phyloP scores from a whole-genome alignment of 2,329 filamentous ascomycete genomes.

The Septoria petroselini region DNA sequence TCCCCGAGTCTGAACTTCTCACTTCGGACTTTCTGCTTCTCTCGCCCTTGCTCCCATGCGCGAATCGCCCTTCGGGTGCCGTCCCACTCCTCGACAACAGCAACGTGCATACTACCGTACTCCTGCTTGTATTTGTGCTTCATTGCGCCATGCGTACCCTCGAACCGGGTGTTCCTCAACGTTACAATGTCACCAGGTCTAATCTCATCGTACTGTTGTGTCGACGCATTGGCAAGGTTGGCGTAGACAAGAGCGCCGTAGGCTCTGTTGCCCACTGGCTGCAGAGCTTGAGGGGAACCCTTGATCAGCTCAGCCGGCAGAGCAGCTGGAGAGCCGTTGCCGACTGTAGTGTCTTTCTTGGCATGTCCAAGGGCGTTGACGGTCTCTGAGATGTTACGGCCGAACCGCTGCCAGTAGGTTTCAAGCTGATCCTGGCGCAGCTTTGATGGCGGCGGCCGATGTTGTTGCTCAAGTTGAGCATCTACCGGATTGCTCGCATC shows the following conservation, averaged over 20 bases:
- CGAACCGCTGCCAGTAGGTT: conserved; percentile 75
- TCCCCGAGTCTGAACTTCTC: conserved; percentile 95
- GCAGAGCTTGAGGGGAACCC: conserved; percentile 65
- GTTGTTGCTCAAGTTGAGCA: conserved; percentile 75
- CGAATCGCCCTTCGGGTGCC: conserved; percentile 97
- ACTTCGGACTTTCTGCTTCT: conserved; percentile 80
- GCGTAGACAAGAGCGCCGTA: conserved; percentile 92
- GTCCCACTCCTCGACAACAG: conserved; percentile 92
- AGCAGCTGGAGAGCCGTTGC: conserved; percentile 75
- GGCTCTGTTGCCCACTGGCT: conserved; percentile 79
- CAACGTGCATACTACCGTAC: conserved; percentile 73
- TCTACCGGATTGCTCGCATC: conserved; percentile 71
- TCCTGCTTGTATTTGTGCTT: conserved; percentile 89
- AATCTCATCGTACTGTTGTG: conserved; percentile 88
- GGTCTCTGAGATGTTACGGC: conserved; percentile 70
- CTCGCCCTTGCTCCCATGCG: conserved; percentile 90
- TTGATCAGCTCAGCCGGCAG: conserved; percentile 74
- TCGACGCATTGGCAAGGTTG: conserved; percentile 91
- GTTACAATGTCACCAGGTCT: conserved; percentile 88
- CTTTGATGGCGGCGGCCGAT: conserved; percentile 75
- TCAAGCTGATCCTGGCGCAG: conserved; percentile 93
- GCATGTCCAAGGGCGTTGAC: conserved; percentile 61
- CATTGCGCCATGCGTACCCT: conserved; percentile 83
- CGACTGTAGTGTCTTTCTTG: conserved; percentile 77
- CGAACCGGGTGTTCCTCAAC: conserved; percentile 88